A percentile compares a stretch with the other conserved stretches of the same genome.
phyloP scores from a whole-genome alignment of 306 rosid species.

The Cucurbita ficifolia region DNA sequence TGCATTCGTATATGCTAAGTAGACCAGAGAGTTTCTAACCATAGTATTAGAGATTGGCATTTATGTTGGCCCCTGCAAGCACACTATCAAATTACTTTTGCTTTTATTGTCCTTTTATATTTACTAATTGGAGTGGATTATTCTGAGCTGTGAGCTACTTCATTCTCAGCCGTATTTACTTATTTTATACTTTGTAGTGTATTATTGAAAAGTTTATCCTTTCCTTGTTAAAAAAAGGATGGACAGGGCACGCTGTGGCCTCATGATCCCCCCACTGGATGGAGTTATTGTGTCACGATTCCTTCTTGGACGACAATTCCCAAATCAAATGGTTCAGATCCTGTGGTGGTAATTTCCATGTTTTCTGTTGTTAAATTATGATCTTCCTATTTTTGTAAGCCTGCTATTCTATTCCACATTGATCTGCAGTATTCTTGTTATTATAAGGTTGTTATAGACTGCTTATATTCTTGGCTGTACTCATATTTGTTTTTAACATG shows the following conservation, averaged over 20 bases:
- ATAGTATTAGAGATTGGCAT: background rate
- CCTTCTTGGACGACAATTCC: conserved; percentile 61
- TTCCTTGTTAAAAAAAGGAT: conserved; percentile 19
- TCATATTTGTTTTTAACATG: background rate
- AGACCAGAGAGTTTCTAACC: background rate
- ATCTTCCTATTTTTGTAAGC: background rate
- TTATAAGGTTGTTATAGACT: background rate
- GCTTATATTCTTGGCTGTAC: background rate
- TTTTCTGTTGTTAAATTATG: background rate
- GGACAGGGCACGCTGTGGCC: conserved; percentile 69
- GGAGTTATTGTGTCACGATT: conserved; percentile 65
- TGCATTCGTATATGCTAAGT: too few species aligned
- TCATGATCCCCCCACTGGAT: conserved; percentile 42
- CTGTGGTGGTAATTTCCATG: conserved; percentile 38
- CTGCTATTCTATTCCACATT: background rate
- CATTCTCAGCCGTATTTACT: background rate
- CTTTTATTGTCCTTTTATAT: background rate
- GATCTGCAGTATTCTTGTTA: background rate
- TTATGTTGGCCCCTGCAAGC: background rate
- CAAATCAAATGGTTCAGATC: conserved; percentile 43
- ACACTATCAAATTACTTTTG: background rate
- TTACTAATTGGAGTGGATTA: background rate
- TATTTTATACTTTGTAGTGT: background rate
- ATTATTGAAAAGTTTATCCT: background rate
- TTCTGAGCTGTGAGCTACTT: background rate